Conservation (phyloP, 805 yeast genomes). For the Dipodascopsis uninucleata region DNA sequence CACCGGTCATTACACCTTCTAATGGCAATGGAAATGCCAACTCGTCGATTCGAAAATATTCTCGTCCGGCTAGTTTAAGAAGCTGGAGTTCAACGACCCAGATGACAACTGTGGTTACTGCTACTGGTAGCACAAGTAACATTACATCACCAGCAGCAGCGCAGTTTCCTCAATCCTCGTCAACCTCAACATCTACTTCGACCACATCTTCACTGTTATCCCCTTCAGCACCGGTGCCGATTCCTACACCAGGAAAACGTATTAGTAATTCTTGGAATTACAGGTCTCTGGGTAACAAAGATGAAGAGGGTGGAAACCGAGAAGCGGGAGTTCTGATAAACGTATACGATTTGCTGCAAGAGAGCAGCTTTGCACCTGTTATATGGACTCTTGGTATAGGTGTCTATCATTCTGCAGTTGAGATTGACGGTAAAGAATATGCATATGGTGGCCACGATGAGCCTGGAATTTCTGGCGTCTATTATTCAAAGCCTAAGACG, state of each 20-base stretch:
- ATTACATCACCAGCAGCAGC: constrained; percentile 12
- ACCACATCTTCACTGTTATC: not conserved
- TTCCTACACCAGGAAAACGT: constrained; percentile 6
- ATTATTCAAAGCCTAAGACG: constrained; percentile 22
- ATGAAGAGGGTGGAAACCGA: not conserved
- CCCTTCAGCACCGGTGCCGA: constrained; percentile 12
- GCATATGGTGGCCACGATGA: constrained; percentile 28
- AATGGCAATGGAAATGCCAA: not conserved
- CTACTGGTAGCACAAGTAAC: constrained; percentile 19
- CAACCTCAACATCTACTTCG: not conserved
- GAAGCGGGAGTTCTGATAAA: constrained; percentile 18
- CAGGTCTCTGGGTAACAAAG: not conserved
- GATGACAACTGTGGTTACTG: constrained; percentile 19
- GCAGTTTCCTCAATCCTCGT: constrained; percentile 3
- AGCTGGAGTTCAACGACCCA: constrained; percentile 22
- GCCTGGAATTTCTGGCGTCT: constrained; percentile 27
- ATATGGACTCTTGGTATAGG: constrained; percentile 28
- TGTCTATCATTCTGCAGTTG: constrained; percentile 28
- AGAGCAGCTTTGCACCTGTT: constrained; percentile 21
- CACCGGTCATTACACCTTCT: not conserved
- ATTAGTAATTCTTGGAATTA: not conserved
- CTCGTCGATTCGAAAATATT: constrained; percentile 4
- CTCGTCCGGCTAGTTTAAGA: constrained; percentile 22
- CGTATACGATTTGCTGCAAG: constrained; percentile 27
- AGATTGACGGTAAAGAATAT: constrained; percentile 26